Evolutionary conservation across 2,329 filamentous ascomycete genomes (phyloP).

Genomic region (Fusarium agapanthi): DNA sequence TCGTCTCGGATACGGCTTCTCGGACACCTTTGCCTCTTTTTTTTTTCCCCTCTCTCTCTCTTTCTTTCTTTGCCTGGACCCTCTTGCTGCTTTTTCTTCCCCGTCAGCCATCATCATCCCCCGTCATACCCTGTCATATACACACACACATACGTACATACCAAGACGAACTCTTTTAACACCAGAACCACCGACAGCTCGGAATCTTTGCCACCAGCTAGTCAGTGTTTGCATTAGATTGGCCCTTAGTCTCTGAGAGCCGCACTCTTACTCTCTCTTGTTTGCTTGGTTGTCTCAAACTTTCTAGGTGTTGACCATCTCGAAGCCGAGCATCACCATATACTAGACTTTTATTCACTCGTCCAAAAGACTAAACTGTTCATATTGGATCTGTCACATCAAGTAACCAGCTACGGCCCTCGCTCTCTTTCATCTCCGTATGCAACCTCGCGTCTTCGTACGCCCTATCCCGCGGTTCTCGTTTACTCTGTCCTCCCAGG

Average conservation of each 20-base stretch:
- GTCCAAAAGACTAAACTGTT: not conserved
- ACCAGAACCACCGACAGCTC: constrained; percentile 1
- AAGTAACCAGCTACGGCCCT: constrained; percentile 14
- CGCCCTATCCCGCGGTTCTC: constrained; percentile 31
- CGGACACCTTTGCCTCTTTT: constrained; percentile 8
- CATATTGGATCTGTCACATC: constrained; percentile 13
- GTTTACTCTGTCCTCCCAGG: constrained; percentile 35
- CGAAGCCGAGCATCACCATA: not conserved
- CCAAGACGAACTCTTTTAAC: constrained; percentile 13
- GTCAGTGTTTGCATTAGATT: constrained; percentile 12
- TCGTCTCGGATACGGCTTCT: constrained; percentile 25
- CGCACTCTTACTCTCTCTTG: not conserved
- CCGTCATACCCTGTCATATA: constrained; percentile 5
- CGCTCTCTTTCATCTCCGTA: constrained; percentile 26
- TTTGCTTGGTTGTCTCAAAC: not conserved
- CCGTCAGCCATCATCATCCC: constrained; percentile 1
- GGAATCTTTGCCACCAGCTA: constrained; percentile 7
- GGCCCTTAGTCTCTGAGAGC: constrained; percentile 2
- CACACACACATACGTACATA: not conserved
- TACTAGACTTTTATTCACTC: not conserved
- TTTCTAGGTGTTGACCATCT: constrained; percentile 4
- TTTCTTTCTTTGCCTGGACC: constrained; percentile 12
- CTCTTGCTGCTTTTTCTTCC: constrained; percentile 4
- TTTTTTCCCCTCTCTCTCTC: not conserved
- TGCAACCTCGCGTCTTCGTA: constrained; percentile 43